Percentiles rank a stretch among this genome's conserved stretches.
phyloP scores from a whole-genome alignment of 164 flowering plant species.

The Liriodendron chinense region DNA sequence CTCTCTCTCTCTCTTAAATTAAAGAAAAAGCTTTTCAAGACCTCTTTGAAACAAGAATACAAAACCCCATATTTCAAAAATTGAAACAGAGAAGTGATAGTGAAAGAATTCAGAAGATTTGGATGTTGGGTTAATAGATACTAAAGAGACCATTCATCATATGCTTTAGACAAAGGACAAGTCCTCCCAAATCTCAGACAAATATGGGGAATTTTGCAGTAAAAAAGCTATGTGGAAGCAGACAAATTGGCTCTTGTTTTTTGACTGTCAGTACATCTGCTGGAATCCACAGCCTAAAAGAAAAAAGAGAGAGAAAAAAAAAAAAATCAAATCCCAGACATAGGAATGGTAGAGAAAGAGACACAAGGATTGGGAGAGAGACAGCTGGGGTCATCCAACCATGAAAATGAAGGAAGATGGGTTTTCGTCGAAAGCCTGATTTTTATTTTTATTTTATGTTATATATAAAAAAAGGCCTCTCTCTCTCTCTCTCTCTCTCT shows the following conservation, averaged over 20 bases:
- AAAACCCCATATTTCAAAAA: constrained; percentile 14
- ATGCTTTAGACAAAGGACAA: neutral
- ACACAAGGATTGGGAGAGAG: neutral
- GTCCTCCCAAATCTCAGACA: neutral
- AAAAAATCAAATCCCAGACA: neutral
- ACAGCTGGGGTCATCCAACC: neutral
- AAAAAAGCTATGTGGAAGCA: neutral
- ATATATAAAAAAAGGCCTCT: neutral
- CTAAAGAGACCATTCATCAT: neutral
- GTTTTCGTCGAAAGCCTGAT: neutral
- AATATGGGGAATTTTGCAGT: neutral
- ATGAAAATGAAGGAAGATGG: neutral
- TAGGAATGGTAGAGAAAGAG: too few species aligned
- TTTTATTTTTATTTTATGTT: too few species aligned
- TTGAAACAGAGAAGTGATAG: constrained; percentile 7
- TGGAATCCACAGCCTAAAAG: neutral
- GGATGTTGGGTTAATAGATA: neutral
- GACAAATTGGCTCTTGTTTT: neutral
- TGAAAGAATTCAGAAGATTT: neutral
- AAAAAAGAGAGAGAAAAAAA: neutral
- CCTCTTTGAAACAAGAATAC: constrained; percentile 11
- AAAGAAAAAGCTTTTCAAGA: neutral
- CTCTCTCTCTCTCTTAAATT: neutral
- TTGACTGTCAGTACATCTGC: neutral
- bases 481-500: too few species aligned